Conservation (phyloP, 306 rosid genomes). For the Pyrus pyrifolia region DNA sequence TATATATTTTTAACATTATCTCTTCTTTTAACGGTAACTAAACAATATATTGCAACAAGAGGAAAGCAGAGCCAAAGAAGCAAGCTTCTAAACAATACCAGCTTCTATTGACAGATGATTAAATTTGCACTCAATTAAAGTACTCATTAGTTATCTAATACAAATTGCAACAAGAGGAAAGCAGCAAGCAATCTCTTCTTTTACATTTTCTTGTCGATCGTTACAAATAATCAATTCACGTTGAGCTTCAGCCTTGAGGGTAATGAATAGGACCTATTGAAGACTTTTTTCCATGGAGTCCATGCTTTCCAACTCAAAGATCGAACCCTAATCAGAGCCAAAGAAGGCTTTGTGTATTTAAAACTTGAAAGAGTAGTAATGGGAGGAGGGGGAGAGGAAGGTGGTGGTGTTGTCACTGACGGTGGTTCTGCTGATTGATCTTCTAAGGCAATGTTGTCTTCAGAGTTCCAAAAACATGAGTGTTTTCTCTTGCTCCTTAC, state of each 20-base stretch:
- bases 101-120: too few species aligned
- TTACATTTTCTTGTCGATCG: neutral
- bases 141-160: too few species aligned
- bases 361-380: neutral
- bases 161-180: neutral
- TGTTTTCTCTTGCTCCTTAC: constrained; percentile 69
- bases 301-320: constrained; percentile 64
- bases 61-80: too few species aligned
- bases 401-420: constrained; percentile 1
- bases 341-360: constrained; percentile 25
- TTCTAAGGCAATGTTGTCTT: constrained; percentile 38
- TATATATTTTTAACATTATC: too few species aligned
- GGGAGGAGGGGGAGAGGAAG: constrained; percentile 13
- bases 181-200: neutral
- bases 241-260: neutral
- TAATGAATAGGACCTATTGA: constrained; percentile 56
- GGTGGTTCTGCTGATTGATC: constrained; percentile 2
- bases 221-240: neutral
- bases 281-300: constrained; percentile 43
- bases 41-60: too few species aligned
- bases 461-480: constrained; percentile 69
- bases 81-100: too few species aligned
- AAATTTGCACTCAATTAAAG: too few species aligned
- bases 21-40: too few species aligned
- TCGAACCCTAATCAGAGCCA: constrained; percentile 52